A percentile compares a stretch with the other conserved stretches of the same genome.
phyloP scores from a whole-genome alignment of 345 rosid species.

The Carallia pectinifolia region DNA sequence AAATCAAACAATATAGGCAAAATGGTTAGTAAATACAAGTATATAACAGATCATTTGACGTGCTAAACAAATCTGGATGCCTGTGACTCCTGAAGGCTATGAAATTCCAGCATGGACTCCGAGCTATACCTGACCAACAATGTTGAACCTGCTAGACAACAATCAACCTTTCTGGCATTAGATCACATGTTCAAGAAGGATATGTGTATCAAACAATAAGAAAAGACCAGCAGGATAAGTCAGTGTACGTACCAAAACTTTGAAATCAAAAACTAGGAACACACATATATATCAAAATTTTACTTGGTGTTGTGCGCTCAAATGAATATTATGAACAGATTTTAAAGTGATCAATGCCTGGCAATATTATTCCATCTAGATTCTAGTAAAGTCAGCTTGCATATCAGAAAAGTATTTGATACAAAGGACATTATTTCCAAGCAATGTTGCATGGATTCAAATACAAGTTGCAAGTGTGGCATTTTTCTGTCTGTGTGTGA shows the following conservation, averaged over 20 bases:
- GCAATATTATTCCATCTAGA: background rate
- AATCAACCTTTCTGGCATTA: conserved; percentile 15
- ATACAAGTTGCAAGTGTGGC: background rate
- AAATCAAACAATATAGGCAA: conserved; percentile 17
- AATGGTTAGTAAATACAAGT: conserved; percentile 13
- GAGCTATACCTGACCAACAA: conserved; percentile 77
- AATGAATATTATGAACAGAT: too few relatives aligned
- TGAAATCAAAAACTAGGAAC: too few relatives aligned
- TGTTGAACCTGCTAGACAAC: conserved; percentile 79
- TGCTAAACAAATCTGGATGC: background rate
- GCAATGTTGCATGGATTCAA: background rate
- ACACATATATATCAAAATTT: too few relatives aligned
- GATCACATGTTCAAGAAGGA: conserved; percentile 8
- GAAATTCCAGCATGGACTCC: conserved; percentile 10
- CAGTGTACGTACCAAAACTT: too few relatives aligned
- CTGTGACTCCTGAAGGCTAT: background rate
- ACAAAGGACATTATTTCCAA: background rate
- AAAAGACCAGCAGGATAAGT: too few relatives aligned
- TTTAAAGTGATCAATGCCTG: background rate
- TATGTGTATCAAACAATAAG: background rate
- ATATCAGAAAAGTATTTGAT: too few relatives aligned
- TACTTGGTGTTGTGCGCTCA: too few relatives aligned
- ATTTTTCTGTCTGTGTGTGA: background rate
- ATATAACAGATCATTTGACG: conserved; percentile 2
- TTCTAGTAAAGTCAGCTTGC: background rate